Conservation (phyloP, 768 basidiomycete species). For the Gloeopeniophorella convolvens region DNA sequence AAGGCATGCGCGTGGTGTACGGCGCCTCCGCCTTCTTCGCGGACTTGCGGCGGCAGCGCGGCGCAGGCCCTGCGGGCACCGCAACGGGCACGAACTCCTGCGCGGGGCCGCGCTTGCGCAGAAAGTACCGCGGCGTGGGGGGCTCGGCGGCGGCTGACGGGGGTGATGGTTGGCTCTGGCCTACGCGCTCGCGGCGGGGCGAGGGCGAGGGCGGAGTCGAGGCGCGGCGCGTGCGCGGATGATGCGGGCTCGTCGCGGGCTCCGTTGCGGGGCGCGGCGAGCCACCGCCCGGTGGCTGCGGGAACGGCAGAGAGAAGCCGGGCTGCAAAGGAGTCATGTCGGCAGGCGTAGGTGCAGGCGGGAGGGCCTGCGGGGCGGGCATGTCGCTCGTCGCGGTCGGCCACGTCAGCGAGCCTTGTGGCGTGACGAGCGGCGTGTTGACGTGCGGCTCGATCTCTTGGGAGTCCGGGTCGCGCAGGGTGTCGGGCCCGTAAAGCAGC, state of each 20-base stretch:
- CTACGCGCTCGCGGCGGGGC: slow-evolving; percentile 6
- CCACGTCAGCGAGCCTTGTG: slow-evolving; percentile 49
- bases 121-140: slow-evolving; percentile 23
- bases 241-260: too few relatives aligned
- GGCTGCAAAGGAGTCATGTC: slow-evolving; percentile 35
- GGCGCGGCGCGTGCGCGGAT: too few relatives aligned
- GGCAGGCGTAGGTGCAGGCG: slow-evolving; percentile 25
- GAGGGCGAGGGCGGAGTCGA: slow-evolving; percentile 7
- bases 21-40: neutral
- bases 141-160: neutral
- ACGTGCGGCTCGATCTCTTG: slow-evolving; percentile 42
- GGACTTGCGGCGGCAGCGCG: slow-evolving; percentile 4
- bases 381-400: slow-evolving; percentile 28
- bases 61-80: neutral
- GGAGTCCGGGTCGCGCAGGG: slow-evolving; percentile 25
- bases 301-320: slow-evolving; percentile 27
- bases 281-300: neutral
- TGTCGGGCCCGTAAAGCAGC: neutral
- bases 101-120: slow-evolving; percentile 19
- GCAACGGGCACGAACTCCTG: neutral
- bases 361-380: slow-evolving; percentile 33
- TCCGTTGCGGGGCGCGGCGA: slow-evolving; percentile 1
- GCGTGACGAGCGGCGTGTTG: slow-evolving; percentile 48
- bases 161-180: neutral
- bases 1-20: slow-evolving; percentile 2